A percentile compares a stretch with the other conserved stretches of the same genome.
Conservation (phyloP, 192 early-diverging fungal species). For the Podila epigama region DNA sequence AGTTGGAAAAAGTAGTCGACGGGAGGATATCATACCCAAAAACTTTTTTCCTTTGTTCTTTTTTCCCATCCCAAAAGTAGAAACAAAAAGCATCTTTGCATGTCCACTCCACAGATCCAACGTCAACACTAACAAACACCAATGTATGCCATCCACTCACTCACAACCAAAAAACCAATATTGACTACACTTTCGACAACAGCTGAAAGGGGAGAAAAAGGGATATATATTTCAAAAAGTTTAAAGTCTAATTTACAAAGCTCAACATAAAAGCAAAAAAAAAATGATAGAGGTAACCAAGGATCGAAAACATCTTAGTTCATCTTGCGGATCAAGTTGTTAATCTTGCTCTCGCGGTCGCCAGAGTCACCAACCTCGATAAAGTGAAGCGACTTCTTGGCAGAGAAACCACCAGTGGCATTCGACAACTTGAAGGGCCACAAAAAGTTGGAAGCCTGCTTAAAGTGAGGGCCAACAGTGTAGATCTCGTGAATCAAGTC, state of each 20-base stretch:
- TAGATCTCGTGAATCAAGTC: conserved; percentile 98
- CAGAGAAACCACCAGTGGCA: conserved; percentile 94
- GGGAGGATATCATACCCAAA: neutral
- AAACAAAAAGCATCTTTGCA: neutral
- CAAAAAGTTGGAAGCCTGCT: conserved; percentile 97
- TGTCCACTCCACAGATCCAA: neutral
- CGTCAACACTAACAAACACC: neutral
- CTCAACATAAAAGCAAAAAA: neutral
- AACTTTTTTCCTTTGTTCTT: neutral
- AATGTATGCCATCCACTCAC: too few species aligned
- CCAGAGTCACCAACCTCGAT: conserved; percentile 98
- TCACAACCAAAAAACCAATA: too few species aligned
- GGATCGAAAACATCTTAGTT: conserved; percentile 68
- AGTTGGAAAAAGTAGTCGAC: too few species aligned
- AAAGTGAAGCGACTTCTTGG: conserved; percentile 95
- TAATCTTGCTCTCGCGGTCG: conserved; percentile 97
- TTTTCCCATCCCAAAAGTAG: neutral
- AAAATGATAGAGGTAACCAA: neutral
- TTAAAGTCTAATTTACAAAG: neutral
- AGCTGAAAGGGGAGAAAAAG: neutral
- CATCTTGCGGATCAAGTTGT: conserved; percentile 95
- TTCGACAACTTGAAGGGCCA: conserved; percentile 99
- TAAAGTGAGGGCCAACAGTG: conserved; percentile 98
- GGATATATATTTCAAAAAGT: too few species aligned
- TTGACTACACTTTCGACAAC: too few species aligned